Base-by-base conservation (phyloP, 1,284 basidiomycete species). In the Heterobasidion occidentale region DNA sequence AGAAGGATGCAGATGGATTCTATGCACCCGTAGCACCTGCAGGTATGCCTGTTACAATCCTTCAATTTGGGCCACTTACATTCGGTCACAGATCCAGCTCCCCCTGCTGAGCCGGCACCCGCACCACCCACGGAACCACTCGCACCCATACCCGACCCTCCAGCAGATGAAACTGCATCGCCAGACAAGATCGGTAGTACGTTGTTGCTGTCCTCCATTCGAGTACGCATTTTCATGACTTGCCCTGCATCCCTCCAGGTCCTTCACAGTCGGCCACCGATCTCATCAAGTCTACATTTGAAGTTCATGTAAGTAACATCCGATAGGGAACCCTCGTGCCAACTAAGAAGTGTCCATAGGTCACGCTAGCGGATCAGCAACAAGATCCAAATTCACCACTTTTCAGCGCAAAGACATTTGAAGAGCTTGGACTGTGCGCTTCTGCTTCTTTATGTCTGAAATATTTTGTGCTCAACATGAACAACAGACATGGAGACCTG, bases 351-450 rank as follows among this genome's bases (percentile, higher is more conserved):
- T 42, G 12, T 42, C 46, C 54, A 53, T 63, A 98, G 91, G 94
- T 99, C 61, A 99, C 95, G 36, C 81, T 99, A 57, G 95, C 95
- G 53, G 96, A 99, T 73, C 93, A 97, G 70, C 97, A 99, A 76
- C 88, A 84, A 36, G 94, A 99, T 70, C 92, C 94, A 52, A 90
- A 97, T 71, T 98, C 95, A 27, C 97, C 97, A 2, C 74, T 99
- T 9, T 98, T 84, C 72, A 97, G 94, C 58, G 91, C 83, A 50
- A 97, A 98, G 74, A 88, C 89, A 0, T 99, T 99, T 65, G 94
- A 99, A 69, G 88, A 96, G 63, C 83, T 98, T 47, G 93, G 93
- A 59, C 73, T 98, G 94, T 96, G 52, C 66, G 92, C 76, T 11
- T 44, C 48, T 35, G 12, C 38, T 12, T 35, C 20, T 19, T 34